These are phyloP conservation scores for Metarhizium guizhouense DNA, from an alignment of 2,329 filamentous ascomycete genomes.

Conservation along the genomic window DNA sequence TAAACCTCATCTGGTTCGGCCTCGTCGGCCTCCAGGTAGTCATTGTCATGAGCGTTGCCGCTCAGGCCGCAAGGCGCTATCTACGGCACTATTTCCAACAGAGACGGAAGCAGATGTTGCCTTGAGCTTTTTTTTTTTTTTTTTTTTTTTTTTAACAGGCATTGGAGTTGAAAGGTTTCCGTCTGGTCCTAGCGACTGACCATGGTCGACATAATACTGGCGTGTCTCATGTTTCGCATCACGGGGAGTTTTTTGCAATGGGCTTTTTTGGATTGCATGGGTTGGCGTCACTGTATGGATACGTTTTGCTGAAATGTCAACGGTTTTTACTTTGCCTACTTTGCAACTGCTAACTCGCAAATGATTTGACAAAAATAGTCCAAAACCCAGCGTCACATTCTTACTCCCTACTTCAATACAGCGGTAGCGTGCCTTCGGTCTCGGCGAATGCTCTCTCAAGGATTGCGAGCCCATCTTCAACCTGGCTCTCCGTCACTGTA, in stretches of 20 bases:
- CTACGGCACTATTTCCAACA: constrained; percentile 6
- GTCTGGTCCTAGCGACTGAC: background rate
- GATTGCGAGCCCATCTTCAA: constrained; percentile 42
- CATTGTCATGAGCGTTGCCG: constrained; percentile 32
- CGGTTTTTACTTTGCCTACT: background rate
- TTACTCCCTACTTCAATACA: constrained; percentile 12
- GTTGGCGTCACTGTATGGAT: background rate
- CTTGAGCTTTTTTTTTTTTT: background rate
- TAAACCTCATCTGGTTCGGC: constrained; percentile 38
- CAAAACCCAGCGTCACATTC: background rate
- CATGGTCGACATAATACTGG: background rate
- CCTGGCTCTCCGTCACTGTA: constrained; percentile 41
- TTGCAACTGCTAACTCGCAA: background rate
- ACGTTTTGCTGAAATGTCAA: background rate
- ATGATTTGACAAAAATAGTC: background rate
- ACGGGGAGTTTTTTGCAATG: background rate
- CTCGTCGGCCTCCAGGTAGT: constrained; percentile 36
- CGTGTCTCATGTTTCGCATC: background rate
- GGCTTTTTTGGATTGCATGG: background rate
- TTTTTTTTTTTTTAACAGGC: background rate
- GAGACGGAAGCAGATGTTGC: constrained; percentile 6
- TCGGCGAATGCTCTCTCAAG: constrained; percentile 45
- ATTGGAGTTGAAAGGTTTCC: background rate
- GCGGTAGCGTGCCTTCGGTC: constrained; percentile 20
- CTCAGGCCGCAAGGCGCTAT: constrained; percentile 13